Evolutionary conservation across 495 filamentous ascomycete species (phyloP), one percentile per base, ranked within the genome.

Genomic region (Xylaria flabelliformis): DNA sequence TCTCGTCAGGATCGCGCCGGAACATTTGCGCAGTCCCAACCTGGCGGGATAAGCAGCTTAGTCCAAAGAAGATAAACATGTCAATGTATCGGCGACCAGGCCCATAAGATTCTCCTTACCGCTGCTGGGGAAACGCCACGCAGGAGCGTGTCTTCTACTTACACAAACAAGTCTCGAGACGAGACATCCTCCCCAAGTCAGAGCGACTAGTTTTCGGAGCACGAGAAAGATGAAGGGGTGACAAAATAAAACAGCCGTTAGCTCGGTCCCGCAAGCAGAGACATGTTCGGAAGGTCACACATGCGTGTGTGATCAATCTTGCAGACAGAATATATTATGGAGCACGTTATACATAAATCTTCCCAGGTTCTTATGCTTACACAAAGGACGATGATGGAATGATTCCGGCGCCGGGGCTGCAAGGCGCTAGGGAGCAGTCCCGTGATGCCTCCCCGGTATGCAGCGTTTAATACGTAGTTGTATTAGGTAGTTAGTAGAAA

Each of bases 221-320:
- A 63, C 59, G 34, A 63, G 59, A 59, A 19, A 42, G 59, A 64
- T 26, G 61, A 44, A 15, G 6, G 39, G 7, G 59, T 6, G n/a
- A 1, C 17, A 4, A 24, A 13, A 63, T 39, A 12, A 39, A 34
- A 48, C 41, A 53, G 50, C 34, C 65, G 42, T 50, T 51, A 26
- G n/a, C 55, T 70, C 67, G 67, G 67, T 62, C 67, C 67, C 67
- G 55, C 41, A 29, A 59, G 21, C 17, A 62, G 36, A 61, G 53
- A 61, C 67, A 62, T 48, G 21, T 26, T 17, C 13, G 21, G 29
- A 29, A 58, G 41, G 32, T 48, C 36, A 21, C 64, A 53, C 65
- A 41, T 51, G 50, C 50, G 50, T 44, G 50, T 56, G 65, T 56
- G 65, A 67, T 67, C 65, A 50, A 67, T 67, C 65, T 67, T 56